phyloP scores from a whole-genome alignment of 1,139 yeast genomes.

The Blastobotrys buckinghamii region DNA sequence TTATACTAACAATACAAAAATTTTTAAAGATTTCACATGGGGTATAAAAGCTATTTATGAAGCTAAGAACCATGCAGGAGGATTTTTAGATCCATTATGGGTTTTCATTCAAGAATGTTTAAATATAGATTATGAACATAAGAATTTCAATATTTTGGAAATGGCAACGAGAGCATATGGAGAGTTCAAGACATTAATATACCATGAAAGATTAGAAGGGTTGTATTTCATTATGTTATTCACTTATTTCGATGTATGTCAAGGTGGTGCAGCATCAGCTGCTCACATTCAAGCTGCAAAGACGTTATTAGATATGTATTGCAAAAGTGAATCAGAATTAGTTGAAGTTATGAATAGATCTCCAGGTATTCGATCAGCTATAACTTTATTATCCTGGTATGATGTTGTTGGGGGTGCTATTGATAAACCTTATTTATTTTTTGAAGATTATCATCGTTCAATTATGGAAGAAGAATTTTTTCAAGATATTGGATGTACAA shows the following conservation, averaged over 20 bases:
- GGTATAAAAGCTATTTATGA: constrained; percentile 22
- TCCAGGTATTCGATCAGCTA: constrained; percentile 22
- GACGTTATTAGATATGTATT: constrained; percentile 20
- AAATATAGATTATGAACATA: constrained; percentile 10
- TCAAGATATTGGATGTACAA: constrained; percentile 19
- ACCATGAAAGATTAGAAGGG: constrained; percentile 20
- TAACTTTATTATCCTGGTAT: constrained; percentile 22
- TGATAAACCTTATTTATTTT: constrained; percentile 15
- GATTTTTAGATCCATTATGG: constrained; percentile 19
- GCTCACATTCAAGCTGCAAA: constrained; percentile 20
- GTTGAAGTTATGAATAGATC: constrained; percentile 10
- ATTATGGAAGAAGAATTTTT: constrained; percentile 20
- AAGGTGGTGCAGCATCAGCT: constrained; percentile 21
- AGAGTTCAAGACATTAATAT: constrained; percentile 19
- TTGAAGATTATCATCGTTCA: constrained; percentile 23
- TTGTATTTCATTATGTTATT: constrained; percentile 22
- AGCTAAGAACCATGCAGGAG: constrained; percentile 18
- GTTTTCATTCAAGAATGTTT: constrained; percentile 19
- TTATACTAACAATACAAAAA: background rate
- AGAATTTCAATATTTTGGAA: constrained; percentile 16
- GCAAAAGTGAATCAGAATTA: constrained; percentile 15
- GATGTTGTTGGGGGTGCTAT: constrained; percentile 22
- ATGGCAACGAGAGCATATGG: constrained; percentile 18
- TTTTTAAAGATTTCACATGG: constrained; percentile 18
- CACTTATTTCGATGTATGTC: constrained; percentile 22